Conservation (phyloP, 768 basidiomycete genomes). For the Pulveroboletus sp. region DNA sequence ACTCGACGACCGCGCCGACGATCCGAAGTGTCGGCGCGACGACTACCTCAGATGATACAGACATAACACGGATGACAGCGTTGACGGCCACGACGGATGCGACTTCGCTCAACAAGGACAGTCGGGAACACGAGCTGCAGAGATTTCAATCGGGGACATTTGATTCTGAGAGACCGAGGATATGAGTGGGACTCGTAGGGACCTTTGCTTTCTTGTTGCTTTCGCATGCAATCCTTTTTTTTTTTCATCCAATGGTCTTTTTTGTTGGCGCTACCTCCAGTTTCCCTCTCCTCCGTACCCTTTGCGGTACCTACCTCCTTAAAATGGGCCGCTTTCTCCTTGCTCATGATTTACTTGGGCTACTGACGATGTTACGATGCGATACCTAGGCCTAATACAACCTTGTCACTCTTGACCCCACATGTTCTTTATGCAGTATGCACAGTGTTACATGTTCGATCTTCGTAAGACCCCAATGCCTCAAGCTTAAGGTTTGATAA, state of each 20-base stretch:
- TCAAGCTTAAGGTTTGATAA: too few species aligned
- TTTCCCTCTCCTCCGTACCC: neutral
- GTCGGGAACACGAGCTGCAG: constrained; percentile 7
- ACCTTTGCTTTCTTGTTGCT: neutral
- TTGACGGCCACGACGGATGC: constrained; percentile 16
- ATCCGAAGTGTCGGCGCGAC: constrained; percentile 32
- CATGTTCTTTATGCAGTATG: too few species aligned
- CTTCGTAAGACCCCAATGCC: too few species aligned
- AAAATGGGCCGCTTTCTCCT: neutral
- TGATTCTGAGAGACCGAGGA: constrained; percentile 21
- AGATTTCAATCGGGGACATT: constrained; percentile 16
- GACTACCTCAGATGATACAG: constrained; percentile 31
- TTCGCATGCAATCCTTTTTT: neutral
- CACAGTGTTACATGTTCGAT: too few species aligned
- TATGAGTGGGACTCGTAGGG: neutral
- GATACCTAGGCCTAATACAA: too few species aligned
- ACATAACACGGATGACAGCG: constrained; percentile 24
- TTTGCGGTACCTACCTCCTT: constrained; percentile 11
- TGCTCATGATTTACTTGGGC: neutral
- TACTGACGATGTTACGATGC: constrained; percentile 10
- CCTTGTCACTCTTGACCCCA: too few species aligned
- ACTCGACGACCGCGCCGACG: constrained; percentile 26
- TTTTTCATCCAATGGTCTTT: neutral
- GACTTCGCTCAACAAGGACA: constrained; percentile 9
- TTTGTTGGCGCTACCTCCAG: constrained; percentile 14